Base-by-base conservation (phyloP, 306 rosid species). In the Abrus precatorius region DNA sequence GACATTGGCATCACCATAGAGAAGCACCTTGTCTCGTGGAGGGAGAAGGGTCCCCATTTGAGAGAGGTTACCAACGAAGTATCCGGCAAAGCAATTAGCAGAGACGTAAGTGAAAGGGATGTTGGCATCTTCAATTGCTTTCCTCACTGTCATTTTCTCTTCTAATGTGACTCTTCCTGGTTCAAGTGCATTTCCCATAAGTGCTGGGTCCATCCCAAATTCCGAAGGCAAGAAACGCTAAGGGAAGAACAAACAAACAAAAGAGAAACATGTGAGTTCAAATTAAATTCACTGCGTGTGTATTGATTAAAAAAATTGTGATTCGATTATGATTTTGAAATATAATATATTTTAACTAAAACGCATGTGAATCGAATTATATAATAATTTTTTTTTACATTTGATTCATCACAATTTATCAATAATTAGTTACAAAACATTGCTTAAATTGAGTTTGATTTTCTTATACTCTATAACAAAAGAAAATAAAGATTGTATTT, bases 151-250 rank as follows among this genome's bases (percentile, higher is more conserved):
- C 97, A 95, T 91, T 85, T 95, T 95, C 59, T 95, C 95, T 44
- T 93, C 97, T 56, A 95, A 93, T 66, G 99, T 69, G 0, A 86
- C 94, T 82, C 90, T 90, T 88, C 97, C 97, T 0, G 95, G 97
- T 80, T 93, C 95, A n/a, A 95, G 85, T 27, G 97, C 99, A 71
- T 95, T 76, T 10, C 84, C 90, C 99, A 95, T 91, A 0, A 79
- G 85, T 45, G 94, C 87, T 11, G 97, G 95, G 69, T 95, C 98
- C 36, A 91, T 75, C 1, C 98, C 98, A 30, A 92, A 95, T 71
- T 95, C 98, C 11, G 98, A 95, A 13, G 98, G 98, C 40, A 95
- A 54, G 63, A 92, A 95, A 72, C 98, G 96, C 98, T 94, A 13
- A 1, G 32, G 68, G 6, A 44, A 0, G 27, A 49, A 11, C 1